Evolutionary conservation across 192 early-diverging fungal genomes (phyloP).

Genomic region (Ambispora gerdemannii): DNA sequence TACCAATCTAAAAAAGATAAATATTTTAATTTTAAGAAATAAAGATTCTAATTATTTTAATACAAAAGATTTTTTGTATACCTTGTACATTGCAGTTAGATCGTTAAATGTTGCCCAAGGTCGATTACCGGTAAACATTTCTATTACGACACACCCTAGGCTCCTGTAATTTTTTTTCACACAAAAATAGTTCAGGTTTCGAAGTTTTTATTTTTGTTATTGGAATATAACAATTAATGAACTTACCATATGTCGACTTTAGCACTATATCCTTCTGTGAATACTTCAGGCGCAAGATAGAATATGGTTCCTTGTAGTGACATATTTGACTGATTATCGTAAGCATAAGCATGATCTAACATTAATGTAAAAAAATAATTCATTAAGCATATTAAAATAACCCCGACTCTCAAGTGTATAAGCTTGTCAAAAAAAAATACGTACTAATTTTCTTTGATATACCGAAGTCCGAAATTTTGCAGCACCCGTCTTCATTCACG

Average conservation of each 20-base stretch:
- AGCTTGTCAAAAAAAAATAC: background rate
- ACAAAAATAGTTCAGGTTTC: no score
- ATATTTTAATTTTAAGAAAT: constrained; percentile 1
- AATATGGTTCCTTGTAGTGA: constrained; percentile 76
- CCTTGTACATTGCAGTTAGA: constrained; percentile 54
- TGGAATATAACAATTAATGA: background rate
- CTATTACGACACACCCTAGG: constrained; percentile 83
- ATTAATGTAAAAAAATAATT: constrained; percentile 33
- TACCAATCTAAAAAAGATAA: constrained; percentile 72
- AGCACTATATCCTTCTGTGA: constrained; percentile 76
- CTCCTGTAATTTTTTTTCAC: constrained; percentile 32
- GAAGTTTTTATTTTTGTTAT: no score
- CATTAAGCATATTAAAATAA: no score
- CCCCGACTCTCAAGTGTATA: no score
- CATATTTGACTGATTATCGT: constrained; percentile 44
- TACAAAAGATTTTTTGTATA: constrained; percentile 31
- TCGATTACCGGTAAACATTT: constrained; percentile 90
- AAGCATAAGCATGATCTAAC: constrained; percentile 27
- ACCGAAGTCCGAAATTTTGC: constrained; percentile 97
- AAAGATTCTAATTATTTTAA: constrained; percentile 36
- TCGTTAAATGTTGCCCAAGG: constrained; percentile 65
- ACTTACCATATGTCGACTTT: constrained; percentile 91
- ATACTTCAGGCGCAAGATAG: constrained; percentile 98
- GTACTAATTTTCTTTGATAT: constrained; percentile 78
- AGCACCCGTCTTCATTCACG: constrained; percentile 75